Evolutionary conservation across 169 alveolate species (phyloP), one percentile per base, ranked within the genome.

Genomic region (Cryptosporidium ryanae): DNA sequence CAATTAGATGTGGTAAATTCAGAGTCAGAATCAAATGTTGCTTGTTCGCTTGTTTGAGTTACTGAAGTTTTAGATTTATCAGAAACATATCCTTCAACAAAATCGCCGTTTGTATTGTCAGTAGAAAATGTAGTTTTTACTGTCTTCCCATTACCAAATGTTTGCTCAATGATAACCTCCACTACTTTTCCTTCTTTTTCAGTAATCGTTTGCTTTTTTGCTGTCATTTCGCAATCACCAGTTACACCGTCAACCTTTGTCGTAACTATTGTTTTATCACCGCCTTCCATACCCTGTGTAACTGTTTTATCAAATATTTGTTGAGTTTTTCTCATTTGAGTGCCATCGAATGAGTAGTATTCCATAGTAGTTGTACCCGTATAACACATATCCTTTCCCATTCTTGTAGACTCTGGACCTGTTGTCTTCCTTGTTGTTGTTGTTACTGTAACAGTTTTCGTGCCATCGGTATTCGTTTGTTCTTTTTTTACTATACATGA

Each of bases 391-490:
- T 27, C 29, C 32, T 50, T 68, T 17, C 25, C 66, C 13, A 32
- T 27, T 29, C 13, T 17, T 21, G 63, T 18, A n/a, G 25, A 7
- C 27, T n/a, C 48, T 21, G n/a, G 10, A n/a, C 15, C 44, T 21
- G 10, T 4, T 18, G 2, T 50, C 23, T 25, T 61, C 8, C 5
- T 67, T 2, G 82, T 29, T 18, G 67, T 61, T 25, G 38, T 29
- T 27, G 83, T 68, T 31, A 68, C 66, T 27, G 83, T 68, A 55
- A 68, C 66, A 13, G 2, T 32, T 32, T 17, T 52, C 12, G 83
- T 68, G 23, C 83, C 67, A 31, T 68, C 83, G 5, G 43, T 15
- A 29, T 68, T 68, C 27, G 65, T 68, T 31, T 68, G 83, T 21
- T 68, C 57, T 18, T 32, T 68, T 64, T 48, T 68, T 2, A 50